A percentile compares a stretch with the other conserved stretches of the same genome.
Conservation (phyloP, 805 yeast genomes). For the Wickerhamiella spandovensis region DNA sequence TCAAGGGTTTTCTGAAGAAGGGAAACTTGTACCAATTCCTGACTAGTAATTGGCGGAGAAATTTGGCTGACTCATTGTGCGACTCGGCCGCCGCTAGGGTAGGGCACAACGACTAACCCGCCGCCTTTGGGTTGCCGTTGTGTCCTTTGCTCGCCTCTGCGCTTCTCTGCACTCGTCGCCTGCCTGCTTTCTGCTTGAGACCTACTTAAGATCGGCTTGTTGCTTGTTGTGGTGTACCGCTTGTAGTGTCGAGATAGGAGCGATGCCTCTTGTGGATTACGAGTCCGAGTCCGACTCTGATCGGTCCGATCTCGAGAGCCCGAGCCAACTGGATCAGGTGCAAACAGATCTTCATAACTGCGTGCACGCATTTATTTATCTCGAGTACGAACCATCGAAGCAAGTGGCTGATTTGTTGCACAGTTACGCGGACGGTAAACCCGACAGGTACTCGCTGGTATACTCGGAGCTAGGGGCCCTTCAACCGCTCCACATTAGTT, state of each 20-base stretch:
- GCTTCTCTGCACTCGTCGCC: too few species aligned
- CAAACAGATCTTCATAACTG: neutral
- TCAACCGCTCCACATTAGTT: slow-evolving; percentile 18
- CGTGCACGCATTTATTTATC: neutral
- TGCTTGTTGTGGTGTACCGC: too few species aligned
- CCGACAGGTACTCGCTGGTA: neutral
- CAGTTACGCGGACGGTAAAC: neutral
- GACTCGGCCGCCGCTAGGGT: neutral
- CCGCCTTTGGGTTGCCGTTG: too few species aligned
- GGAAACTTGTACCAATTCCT: neutral
- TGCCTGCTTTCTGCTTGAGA: too few species aligned
- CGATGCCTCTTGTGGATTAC: neutral
- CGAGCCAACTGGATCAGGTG: too few species aligned
- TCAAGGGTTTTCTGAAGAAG: neutral
- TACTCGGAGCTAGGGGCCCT: slow-evolving; percentile 13
- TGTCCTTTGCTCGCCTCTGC: too few species aligned
- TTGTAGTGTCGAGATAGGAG: too few species aligned
- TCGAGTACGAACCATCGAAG: neutral
- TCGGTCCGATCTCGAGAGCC: neutral
- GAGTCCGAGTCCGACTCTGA: neutral
- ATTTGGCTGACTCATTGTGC: neutral
- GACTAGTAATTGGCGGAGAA: neutral
- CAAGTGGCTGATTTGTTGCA: neutral
- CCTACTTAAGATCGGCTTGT: too few species aligned
- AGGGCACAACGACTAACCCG: too few species aligned